Conservation (phyloP, 1,139 yeast genomes). For the Nakaseomyces delphensis region DNA sequence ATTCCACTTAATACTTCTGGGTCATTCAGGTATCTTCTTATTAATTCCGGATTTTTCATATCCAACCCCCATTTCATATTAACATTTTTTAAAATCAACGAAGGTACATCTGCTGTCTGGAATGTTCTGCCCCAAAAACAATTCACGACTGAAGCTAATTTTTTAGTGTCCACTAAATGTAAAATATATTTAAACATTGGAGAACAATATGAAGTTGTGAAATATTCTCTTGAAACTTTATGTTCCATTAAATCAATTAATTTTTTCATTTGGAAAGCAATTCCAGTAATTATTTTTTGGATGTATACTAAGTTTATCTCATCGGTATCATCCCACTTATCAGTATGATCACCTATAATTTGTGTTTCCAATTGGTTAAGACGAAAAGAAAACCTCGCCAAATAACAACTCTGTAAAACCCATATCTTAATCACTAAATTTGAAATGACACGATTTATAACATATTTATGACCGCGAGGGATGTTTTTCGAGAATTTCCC, state of each 20-base stretch:
- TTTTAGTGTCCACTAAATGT: constrained; percentile 12
- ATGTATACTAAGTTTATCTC: not conserved
- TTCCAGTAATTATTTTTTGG: not conserved
- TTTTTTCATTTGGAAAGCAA: constrained; percentile 5
- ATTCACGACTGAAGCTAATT: constrained; percentile 9
- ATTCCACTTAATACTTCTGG: constrained; percentile 10
- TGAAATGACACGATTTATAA: constrained; percentile 12
- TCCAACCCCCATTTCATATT: constrained; percentile 20
- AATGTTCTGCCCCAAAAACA: constrained; percentile 12
- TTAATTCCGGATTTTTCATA: constrained; percentile 9
- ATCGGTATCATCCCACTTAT: constrained; percentile 5
- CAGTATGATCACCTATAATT: not conserved
- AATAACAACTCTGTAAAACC: constrained; percentile 12
- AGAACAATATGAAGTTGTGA: constrained; percentile 13
- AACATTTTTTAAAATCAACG: constrained; percentile 11
- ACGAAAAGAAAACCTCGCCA: constrained; percentile 13
- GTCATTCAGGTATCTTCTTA: constrained; percentile 11
- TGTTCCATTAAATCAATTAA: constrained; percentile 6
- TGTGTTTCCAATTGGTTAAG: not conserved
- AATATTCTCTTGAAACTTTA: constrained; percentile 7
- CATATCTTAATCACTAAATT: constrained; percentile 13
- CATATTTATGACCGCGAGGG: constrained; percentile 10
- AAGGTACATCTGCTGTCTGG: constrained; percentile 12
- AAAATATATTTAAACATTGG: constrained; percentile 16
- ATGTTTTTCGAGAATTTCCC: constrained; percentile 9